A percentile compares a stretch with the other conserved stretches of the same genome.
Conservation (phyloP, 2,329 filamentous ascomycete species). For the Fusarium brachygibbosum region DNA sequence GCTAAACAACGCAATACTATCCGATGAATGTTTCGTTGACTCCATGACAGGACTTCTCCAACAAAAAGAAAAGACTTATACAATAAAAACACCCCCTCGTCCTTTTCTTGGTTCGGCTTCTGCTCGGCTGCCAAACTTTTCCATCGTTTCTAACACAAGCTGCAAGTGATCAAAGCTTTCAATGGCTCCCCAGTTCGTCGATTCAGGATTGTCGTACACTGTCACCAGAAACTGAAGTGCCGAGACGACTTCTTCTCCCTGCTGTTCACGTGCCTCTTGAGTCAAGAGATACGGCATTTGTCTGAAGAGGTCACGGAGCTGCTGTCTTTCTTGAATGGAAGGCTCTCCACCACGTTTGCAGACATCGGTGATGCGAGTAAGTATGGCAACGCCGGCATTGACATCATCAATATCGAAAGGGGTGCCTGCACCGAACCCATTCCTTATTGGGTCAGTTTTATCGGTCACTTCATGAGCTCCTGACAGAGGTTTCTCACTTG, state of each 20-base stretch:
- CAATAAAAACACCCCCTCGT: conserved; percentile 10
- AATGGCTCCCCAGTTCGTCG: conserved; percentile 27
- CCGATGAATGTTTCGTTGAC: background rate
- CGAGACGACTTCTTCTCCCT: background rate
- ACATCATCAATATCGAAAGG: conserved; percentile 6
- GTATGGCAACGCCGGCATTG: conserved; percentile 3
- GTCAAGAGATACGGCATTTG: conserved; percentile 33
- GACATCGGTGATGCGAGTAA: conserved; percentile 12
- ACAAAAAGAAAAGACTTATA: conserved; percentile 19
- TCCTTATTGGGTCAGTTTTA: background rate
- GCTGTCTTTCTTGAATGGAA: background rate
- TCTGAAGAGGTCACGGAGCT: conserved; percentile 9
- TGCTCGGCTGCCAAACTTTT: conserved; percentile 17
- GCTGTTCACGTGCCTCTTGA: background rate
- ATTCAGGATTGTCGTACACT: conserved; percentile 17
- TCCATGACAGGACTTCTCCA: background rate
- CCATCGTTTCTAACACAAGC: conserved; percentile 3
- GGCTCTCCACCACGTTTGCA: conserved; percentile 9
- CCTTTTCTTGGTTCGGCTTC: conserved; percentile 18
- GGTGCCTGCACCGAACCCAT: too few relatives aligned
- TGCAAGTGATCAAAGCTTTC: conserved; percentile 25
- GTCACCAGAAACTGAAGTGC: conserved; percentile 13
- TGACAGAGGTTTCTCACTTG: background rate
- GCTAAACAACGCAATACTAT: conserved; percentile 23
- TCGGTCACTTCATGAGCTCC: background rate